A percentile compares a stretch with the other conserved stretches of the same genome.
Evolutionary conservation across 225 moss, liverwort and hornwort species (phyloP).

Genomic region (Bryoerythrophyllum caledonicum): DNA sequence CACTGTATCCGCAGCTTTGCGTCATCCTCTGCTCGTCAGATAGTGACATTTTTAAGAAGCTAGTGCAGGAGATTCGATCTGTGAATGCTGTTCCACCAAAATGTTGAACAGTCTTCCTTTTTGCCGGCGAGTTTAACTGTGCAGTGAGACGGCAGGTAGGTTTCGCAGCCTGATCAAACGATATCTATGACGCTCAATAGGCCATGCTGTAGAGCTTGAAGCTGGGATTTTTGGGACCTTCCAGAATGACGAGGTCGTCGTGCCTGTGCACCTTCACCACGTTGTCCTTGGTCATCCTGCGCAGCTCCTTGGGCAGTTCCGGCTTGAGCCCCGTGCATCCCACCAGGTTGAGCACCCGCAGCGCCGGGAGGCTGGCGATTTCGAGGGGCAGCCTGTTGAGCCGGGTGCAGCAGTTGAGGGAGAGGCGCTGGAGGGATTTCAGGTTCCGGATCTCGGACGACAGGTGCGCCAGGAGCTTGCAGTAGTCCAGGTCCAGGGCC

Average conservation of each 20-base stretch:
- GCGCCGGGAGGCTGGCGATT: constrained; percentile 53
- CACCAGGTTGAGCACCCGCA: constrained; percentile 65
- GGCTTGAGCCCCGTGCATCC: constrained; percentile 67
- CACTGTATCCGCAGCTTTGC: background rate
- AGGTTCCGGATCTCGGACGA: constrained; percentile 67
- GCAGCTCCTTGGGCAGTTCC: constrained; percentile 45
- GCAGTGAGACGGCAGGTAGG: background rate
- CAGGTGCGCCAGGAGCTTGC: constrained; percentile 58
- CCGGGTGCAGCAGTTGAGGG: constrained; percentile 66
- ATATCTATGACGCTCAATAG: constrained; percentile 36
- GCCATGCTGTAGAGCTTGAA: constrained; percentile 60
- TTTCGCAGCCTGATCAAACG: background rate
- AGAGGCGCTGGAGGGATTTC: constrained; percentile 52
- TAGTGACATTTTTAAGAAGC: background rate
- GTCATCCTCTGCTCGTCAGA: background rate
- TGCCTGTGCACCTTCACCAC: constrained; percentile 47
- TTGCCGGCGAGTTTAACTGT: background rate
- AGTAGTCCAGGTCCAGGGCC: constrained; percentile 67
- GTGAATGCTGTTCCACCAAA: constrained; percentile 9
- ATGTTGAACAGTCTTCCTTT: background rate
- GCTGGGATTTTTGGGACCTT: constrained; percentile 50
- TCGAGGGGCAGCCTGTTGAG: constrained; percentile 62
- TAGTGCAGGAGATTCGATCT: background rate
- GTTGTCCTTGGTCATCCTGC: constrained; percentile 43
- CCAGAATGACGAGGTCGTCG: constrained; percentile 48